A percentile compares a stretch with the other conserved stretches of the same genome.
Evolutionary conservation across 768 basidiomycete genomes (phyloP).

Genomic region (Lentinula raphanica): DNA sequence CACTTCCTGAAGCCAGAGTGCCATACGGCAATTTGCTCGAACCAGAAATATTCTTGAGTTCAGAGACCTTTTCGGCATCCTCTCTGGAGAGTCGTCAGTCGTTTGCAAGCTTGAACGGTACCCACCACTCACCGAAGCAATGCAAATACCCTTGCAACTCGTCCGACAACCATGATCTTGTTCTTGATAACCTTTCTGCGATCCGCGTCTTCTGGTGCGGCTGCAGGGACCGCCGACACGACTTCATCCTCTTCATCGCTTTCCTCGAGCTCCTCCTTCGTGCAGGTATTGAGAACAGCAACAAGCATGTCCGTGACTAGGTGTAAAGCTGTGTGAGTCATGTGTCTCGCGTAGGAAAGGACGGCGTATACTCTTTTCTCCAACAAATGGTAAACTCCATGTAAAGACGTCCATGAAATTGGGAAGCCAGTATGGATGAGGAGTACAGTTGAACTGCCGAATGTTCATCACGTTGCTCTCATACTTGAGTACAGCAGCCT

Average conservation of each 20-base stretch:
- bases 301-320: constrained; percentile 99
- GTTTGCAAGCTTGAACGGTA: neutral
- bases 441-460: constrained; percentile 94
- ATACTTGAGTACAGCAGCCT: constrained; percentile 97
- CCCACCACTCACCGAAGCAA: constrained; percentile 72
- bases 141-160: constrained; percentile 95
- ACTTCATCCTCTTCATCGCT: constrained; percentile 50
- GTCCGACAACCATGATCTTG: constrained; percentile 96
- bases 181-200: constrained; percentile 93
- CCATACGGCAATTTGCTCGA: constrained; percentile 76
- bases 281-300: constrained; percentile 92
- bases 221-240: constrained; percentile 33
- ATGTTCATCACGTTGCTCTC: constrained; percentile 99
- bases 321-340: neutral
- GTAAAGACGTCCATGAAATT: constrained; percentile 99
- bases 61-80: constrained; percentile 96
- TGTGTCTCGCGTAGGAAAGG: neutral
- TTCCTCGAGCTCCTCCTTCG: constrained; percentile 94
- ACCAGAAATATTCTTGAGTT: constrained; percentile 88
- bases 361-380: constrained; percentile 79
- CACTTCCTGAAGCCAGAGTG: constrained; percentile 79
- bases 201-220: constrained; percentile 39
- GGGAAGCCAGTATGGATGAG: constrained; percentile 96
- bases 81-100: constrained; percentile 48
- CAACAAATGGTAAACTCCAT: constrained; percentile 97